These are phyloP conservation scores for Naganishia randhawae DNA, from an alignment of 768 basidiomycete species.

Conservation along the genomic window DNA sequence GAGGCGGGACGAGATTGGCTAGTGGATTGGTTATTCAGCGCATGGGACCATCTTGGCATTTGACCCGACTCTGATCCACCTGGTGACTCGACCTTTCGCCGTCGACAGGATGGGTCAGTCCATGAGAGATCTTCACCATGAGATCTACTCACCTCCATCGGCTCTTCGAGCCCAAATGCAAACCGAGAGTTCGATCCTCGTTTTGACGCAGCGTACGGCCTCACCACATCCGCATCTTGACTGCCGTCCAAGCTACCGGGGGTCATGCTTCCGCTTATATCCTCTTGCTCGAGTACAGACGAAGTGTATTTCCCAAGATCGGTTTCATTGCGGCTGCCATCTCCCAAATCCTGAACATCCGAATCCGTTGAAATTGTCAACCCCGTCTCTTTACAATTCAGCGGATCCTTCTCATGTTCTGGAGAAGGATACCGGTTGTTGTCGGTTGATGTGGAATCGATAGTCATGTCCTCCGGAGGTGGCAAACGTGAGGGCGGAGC, in stretches of 20 bases:
- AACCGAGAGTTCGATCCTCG: constrained; percentile 9
- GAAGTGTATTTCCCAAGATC: not conserved
- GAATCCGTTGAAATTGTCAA: constrained; percentile 6
- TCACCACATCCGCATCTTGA: not conserved
- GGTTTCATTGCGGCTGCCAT: not conserved
- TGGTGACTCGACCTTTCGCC: constrained; percentile 2
- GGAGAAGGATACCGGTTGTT: constrained; percentile 1
- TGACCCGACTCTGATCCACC: constrained; percentile 14
- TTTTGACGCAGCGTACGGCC: constrained; percentile 13
- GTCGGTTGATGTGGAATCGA: not conserved
- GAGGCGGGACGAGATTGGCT: constrained; percentile 1
- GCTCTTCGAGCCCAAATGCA: not conserved
- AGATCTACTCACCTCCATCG: constrained; percentile 1
- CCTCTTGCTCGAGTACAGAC: not conserved
- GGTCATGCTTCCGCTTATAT: not conserved
- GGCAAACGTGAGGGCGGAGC: not conserved
- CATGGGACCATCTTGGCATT: constrained; percentile 15
- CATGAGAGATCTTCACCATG: not conserved
- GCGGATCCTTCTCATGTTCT: not conserved
- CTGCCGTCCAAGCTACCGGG: not conserved
- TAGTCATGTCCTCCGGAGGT: not conserved
- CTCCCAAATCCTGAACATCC: not conserved
- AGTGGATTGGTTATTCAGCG: not conserved
- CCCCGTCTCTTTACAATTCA: not conserved
- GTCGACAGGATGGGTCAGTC: not conserved